Percentiles rank a stretch among this genome's conserved stretches.
phyloP scores from a whole-genome alignment of 2,329 filamentous ascomycete species.

The Orbilia brochopaga region DNA sequence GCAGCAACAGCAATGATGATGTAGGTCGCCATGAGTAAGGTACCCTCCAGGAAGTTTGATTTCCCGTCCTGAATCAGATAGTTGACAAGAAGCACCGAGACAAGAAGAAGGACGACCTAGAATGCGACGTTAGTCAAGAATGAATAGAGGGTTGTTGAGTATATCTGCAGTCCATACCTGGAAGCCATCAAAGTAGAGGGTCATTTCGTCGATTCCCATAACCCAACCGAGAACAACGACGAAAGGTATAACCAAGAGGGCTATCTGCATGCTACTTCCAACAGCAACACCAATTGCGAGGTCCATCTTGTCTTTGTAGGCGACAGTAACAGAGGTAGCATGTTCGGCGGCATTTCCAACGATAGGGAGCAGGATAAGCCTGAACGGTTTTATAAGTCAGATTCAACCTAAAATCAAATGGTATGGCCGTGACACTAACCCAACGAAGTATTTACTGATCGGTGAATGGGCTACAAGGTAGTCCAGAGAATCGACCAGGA shows the following conservation, averaged over 20 bases:
- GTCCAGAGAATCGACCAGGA: slow-evolving; percentile 65
- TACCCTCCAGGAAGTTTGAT: slow-evolving; percentile 81
- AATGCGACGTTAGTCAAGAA: slow-evolving; percentile 75
- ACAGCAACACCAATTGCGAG: slow-evolving; percentile 65
- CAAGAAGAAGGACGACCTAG: slow-evolving; percentile 83
- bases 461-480: slow-evolving; percentile 62
- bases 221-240: slow-evolving; percentile 66
- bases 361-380: slow-evolving; percentile 65
- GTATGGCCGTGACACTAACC: slow-evolving; percentile 13
- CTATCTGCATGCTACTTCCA: slow-evolving; percentile 65
- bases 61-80: slow-evolving; percentile 83
- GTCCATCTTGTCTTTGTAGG: slow-evolving; percentile 67
- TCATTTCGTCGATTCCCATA: slow-evolving; percentile 62
- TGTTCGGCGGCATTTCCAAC: slow-evolving; percentile 67
- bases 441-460: slow-evolving; percentile 66
- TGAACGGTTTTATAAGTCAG: background rate
- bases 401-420: background rate
- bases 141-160: slow-evolving; percentile 59
- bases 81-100: slow-evolving; percentile 82
- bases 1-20: slow-evolving; percentile 75
- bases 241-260: slow-evolving; percentile 66
- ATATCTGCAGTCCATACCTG: slow-evolving; percentile 70
- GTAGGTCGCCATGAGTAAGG: slow-evolving; percentile 76
- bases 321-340: slow-evolving; percentile 64
- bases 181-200: slow-evolving; percentile 84